Base-by-base conservation (phyloP, 1,284 basidiomycete genomes). In the Hypsizygus ulmarius region DNA sequence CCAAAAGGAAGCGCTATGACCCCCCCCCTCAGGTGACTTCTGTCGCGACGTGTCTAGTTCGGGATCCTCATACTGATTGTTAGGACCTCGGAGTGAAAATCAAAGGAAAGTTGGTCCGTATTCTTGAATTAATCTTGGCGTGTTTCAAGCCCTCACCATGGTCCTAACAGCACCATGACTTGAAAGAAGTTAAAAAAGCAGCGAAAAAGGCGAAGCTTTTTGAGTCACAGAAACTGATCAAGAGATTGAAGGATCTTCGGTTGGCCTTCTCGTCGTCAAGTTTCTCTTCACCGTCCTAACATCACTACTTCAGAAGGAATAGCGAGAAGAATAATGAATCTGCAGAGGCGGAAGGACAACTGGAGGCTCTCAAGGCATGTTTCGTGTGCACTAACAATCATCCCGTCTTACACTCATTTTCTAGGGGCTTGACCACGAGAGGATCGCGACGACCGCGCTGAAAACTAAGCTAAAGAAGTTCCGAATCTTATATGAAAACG, bases 191-290 rank as follows among this genome's bases (percentile, higher is more conserved):
- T 14, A 73, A 73, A 48, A 86, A 84, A 58, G 79, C 83, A 3
- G 79, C 82, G 40, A 97, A 93, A 71, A 92, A 87, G 64, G 84
- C 86, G 6, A 90, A 84, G 64, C 73, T 80, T 0, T 91, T 91
- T 55, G 94, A 97, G 69, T 78, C 82, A 0, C 90, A 89, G 66
- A 90, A 88, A 61, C 67, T 88, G 11, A 80, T 95, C 45, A 94
- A 93, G 72, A 87, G 83, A 68, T 69, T 95, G 49, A 94, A 89
- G 67, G 75, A 75, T 40, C 64, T 86, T 16, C 73, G 84, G 87
- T 88, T 52, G 50, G 68, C 62, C 27, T 40, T 46, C 15, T 12
- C 19, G 7, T 30, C 36, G 14, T 43, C 3, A 15, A 25, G 15
- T 18, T 19, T 37, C 14, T 30, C 11, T 16, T 44, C 18, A 27